Conservation (phyloP, 2,329 filamentous ascomycete genomes). For the Penicillium sp. region DNA sequence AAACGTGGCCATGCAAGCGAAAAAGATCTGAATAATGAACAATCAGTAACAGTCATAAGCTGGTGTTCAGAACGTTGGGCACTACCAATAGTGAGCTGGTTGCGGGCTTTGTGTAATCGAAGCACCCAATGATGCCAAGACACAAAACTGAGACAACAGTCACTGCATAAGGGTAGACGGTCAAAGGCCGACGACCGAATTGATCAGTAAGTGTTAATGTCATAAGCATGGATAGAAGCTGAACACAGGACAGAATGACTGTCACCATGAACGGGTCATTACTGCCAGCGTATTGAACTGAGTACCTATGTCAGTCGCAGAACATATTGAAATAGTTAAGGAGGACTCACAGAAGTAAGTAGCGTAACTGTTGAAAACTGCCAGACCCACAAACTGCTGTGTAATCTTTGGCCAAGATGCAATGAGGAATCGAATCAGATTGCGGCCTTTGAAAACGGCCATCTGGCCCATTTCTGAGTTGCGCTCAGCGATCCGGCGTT, state of each 20-base stretch:
- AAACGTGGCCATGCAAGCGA: conserved; percentile 44
- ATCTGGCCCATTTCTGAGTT: conserved; percentile 30
- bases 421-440: conserved; percentile 39
- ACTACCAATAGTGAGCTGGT: conserved; percentile 40
- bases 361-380: conserved; percentile 42
- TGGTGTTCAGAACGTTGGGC: background rate
- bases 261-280: conserved; percentile 46
- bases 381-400: conserved; percentile 42
- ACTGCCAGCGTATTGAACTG: conserved; percentile 45
- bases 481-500: conserved; percentile 30
- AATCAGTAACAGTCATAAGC: background rate
- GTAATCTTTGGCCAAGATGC: conserved; percentile 43
- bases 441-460: conserved; percentile 41
- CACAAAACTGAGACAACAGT: conserved; percentile 38
- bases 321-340: background rate
- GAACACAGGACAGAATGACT: conserved; percentile 43
- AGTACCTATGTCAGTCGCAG: background rate
- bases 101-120: conserved; percentile 36
- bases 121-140: conserved; percentile 44
- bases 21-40: conserved; percentile 37
- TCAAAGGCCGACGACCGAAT: conserved; percentile 40
- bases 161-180: conserved; percentile 42
- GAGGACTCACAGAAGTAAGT: conserved; percentile 39
- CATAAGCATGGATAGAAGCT: conserved; percentile 44
- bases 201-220: conserved; percentile 37